Evolutionary conservation across 2,329 filamentous ascomycete genomes (phyloP), one percentile per base, ranked within the genome.

Genomic region (Didymella pomorum): DNA sequence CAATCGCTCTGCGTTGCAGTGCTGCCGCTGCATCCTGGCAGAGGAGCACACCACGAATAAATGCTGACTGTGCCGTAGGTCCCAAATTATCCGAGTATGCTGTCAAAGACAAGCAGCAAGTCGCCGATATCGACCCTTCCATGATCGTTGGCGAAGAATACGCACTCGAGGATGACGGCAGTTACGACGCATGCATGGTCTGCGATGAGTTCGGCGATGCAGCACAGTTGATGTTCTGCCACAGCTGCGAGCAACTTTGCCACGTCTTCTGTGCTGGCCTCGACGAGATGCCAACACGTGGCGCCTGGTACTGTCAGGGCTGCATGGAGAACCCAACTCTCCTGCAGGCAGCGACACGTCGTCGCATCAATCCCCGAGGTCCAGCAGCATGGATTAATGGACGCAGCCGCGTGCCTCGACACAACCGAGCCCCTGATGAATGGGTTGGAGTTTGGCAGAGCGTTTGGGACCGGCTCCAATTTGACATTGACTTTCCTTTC

Each of bases 211-310:
- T 88, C 66, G 92, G 95, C 65, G 87, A 94, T 68, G 90, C 95
- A 76, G 90, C 96, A 64, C 84, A 93, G 18, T 85, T 97, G 51
- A 87, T 98, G 65, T 86, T 96, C 60, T 99, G 95, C 79, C 93
- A 97, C 76, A 89, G 88, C 71, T 99, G 95, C 80, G 90, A 96
- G 81, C 88, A 89, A 31, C 86, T 91, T 42, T 97, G 94, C 70
- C 95, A 99, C 77, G 93, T 93, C 46, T 91, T 96, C 76, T 99
- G 95, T 77, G 87, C 96, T 61, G 93, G 91, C 31, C 84, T 97
- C 48, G 89, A 93, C 60, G 80, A 83, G 52, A 86, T 96, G 55
- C 93, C 93, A 21, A 79, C 84, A 21, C 69, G 73, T 28, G 91
- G 90, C 26, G 82, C 88, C 64, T 99, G 94, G 93, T 97, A 94